A percentile compares a stretch with the other conserved stretches of the same genome.
Conservation (phyloP, 305 asterid genomes). For the Fraxinus nigra region DNA sequence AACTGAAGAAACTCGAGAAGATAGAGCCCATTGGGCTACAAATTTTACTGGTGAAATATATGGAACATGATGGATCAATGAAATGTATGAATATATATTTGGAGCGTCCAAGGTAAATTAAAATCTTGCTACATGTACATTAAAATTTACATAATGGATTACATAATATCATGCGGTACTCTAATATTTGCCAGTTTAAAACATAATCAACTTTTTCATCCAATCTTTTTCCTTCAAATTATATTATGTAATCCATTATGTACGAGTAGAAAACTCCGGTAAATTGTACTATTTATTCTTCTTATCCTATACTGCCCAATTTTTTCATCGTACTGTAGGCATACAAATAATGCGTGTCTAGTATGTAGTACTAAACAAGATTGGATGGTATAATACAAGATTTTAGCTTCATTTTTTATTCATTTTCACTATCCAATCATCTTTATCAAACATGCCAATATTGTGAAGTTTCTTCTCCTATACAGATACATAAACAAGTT, state of each 20-base stretch:
- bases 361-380: not conserved
- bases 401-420: not conserved
- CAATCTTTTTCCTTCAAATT: no score
- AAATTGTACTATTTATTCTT: conserved; percentile 7
- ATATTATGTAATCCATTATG: no score
- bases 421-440: not conserved
- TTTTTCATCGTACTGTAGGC: not conserved
- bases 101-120: conserved; percentile 85
- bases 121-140: no score
- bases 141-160: no score
- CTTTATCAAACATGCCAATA: not conserved
- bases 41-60: conserved; percentile 91
- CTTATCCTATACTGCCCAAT: not conserved
- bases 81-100: conserved; percentile 95
- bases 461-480: conserved; percentile 1
- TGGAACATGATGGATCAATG: conserved; percentile 86
- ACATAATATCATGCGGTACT: no score
- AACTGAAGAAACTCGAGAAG: conserved; percentile 85
- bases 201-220: no score
- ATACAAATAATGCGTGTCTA: not conserved
- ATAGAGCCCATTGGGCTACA: conserved; percentile 81
- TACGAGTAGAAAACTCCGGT: conserved; percentile 28
- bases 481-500: not conserved
- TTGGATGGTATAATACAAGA: not conserved
- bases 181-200: no score